A percentile compares a stretch with the other conserved stretches of the same genome.
Conservation (phyloP, 768 basidiomycete genomes). For the Chalciporus pseudorubinellus region DNA sequence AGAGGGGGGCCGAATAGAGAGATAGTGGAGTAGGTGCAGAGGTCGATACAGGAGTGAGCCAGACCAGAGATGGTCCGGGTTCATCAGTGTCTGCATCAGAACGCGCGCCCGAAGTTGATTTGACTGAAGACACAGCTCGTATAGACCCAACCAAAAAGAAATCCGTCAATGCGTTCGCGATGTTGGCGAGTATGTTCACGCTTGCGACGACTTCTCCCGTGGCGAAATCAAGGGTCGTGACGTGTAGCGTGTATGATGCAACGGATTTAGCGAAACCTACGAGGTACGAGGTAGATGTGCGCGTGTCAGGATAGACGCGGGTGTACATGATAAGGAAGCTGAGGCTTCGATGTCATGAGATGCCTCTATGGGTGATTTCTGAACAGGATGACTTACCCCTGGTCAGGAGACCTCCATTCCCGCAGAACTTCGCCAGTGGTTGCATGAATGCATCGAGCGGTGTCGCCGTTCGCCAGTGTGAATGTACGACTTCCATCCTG, state of each 20-base stretch:
- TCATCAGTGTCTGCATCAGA: not conserved
- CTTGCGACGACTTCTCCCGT: slow-evolving; percentile 52
- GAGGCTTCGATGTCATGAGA: slow-evolving; percentile 4
- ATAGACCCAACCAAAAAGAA: slow-evolving; percentile 35
- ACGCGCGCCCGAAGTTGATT: not conserved
- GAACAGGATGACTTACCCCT: slow-evolving; percentile 46
- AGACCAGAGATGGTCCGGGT: slow-evolving; percentile 27
- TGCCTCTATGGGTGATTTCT: not conserved
- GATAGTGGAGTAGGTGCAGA: slow-evolving; percentile 11
- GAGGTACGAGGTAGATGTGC: slow-evolving; percentile 54
- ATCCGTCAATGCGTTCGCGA: slow-evolving; percentile 35
- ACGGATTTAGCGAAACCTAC: slow-evolving; percentile 44
- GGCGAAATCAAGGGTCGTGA: slow-evolving; percentile 55
- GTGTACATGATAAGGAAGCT: slow-evolving; percentile 69
- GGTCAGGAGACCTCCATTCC: slow-evolving; percentile 71
- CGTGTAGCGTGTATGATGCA: slow-evolving; percentile 60
- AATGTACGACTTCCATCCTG: slow-evolving; percentile 27
- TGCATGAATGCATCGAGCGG: slow-evolving; percentile 49
- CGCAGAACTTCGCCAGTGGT: slow-evolving; percentile 57
- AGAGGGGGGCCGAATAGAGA: slow-evolving; percentile 41
- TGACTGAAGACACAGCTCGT: not conserved
- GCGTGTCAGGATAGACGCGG: slow-evolving; percentile 51
- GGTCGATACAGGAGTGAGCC: slow-evolving; percentile 32
- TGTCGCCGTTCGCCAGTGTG: slow-evolving; percentile 59
- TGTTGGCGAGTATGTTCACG: slow-evolving; percentile 52